Evolutionary conservation across 2,329 filamentous ascomycete species (phyloP), one percentile per base, ranked within the genome.

Genomic region (Sporothrix pallida): DNA sequence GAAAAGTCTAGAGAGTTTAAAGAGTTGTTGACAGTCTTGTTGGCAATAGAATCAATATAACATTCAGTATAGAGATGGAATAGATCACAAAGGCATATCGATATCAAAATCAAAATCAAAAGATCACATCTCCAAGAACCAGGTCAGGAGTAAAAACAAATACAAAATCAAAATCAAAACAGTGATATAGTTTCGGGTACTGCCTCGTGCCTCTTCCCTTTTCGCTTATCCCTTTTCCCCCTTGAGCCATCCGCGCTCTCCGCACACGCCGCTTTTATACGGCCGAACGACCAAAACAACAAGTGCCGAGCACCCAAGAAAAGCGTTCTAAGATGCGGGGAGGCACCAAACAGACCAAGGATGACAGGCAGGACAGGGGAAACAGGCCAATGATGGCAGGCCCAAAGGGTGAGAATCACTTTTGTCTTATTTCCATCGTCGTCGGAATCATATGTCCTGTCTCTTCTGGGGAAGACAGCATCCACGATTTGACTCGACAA

Each of bases 221-320:
- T 10, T 17, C 31, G 1, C 31, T 7, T 37, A 3, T 37, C 31
- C 31, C 31, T 5, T 37, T 37, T 37, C 5, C 31, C 31, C 31
- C 31, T 37, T 37, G 7, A 37, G 31, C 31, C 31, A 37, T 7
- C 31, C 31, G 7, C 31, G 31, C 31, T 67, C 44, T 50, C 44
- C 31, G n/a, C 44, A 10, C 63, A 23, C 13, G 8, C 67, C 67
- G 67, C 67, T 37, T 69, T 69, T 20, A 69, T 69, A 52, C 52
- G 46, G 46, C 65, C 63, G 63, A 50, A 67, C 44, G 9, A 44
- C 44, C 46, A 65, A 65, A 65, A 46, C 20, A 42, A 42, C 48
- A 54, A 54, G 48, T 69, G 67, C 50, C 62, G 42, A 48, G 23
- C 42, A 26, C 20, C 60, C 52, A 54, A 44, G 31, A 9, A 20